Base-by-base conservation (phyloP, 371 early-diverging fungal species). In the Rhizomucor pusillus region DNA sequence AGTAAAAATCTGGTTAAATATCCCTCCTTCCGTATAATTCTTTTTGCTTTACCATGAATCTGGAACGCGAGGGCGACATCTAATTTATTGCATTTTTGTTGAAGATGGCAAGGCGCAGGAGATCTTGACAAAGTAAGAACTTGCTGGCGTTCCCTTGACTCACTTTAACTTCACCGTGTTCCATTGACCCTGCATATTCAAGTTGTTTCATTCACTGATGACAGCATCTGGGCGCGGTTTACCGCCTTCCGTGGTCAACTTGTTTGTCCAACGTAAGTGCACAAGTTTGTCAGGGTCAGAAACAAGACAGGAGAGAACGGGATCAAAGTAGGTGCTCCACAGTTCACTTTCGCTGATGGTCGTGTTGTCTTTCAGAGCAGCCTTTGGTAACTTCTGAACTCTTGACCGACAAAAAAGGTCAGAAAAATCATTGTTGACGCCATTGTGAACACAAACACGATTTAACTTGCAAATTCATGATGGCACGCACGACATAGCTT, bases 291-390 rank as follows among this genome's bases (percentile, higher is more conserved):
- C 57, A 24, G 64, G 63, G 52, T 71, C 62, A 50, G 56, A 44
- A 5, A 64, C 49, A 5, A 66, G 41, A 48, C 62, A 63, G 22
- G 60, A 64, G 20, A 69, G 37, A 20, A 65, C 16, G 18, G 71
- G 66, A 43, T 71, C 71, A 44, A 54, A 66, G 52, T 61, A 66
- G 4, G 59, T 70, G 54, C 50, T 70, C 65, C 71, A 70, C 40
- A 70, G 49, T 50, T 63, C 60, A 33, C 36, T 65, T 66, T 70
- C 64, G 57, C 55, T 61, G 48, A 52, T 41, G 44, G 19, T 45
- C 37, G 25, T 29, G 47, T 54, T 47, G 34, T 52, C 48, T 56
- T 63, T 54, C 43, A 54, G 40, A 23, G 36, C 52, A 0, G 47
- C 20, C 47, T 16, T 53, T 16, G 56, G 56, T 24, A 56, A 20